Conservation (phyloP, 352 stramenopile species). For the Phytophthora citrophthora region DNA sequence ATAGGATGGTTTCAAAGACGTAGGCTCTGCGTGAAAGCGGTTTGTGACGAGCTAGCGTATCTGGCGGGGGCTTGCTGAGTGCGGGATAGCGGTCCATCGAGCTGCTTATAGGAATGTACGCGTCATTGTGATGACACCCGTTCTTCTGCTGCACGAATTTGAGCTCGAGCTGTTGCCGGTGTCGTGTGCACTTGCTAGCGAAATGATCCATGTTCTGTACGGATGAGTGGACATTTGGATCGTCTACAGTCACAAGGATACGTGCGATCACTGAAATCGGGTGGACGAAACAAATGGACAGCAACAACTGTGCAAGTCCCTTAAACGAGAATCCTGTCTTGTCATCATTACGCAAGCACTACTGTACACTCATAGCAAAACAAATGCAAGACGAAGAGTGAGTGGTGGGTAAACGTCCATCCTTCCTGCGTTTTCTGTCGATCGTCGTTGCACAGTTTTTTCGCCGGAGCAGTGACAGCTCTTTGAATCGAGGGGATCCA, state of each 20-base stretch:
- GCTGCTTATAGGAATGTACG: neutral
- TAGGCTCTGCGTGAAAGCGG: too few species aligned
- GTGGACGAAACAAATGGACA: neutral
- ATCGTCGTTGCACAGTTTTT: neutral
- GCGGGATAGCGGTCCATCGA: too few species aligned
- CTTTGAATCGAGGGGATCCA: conserved; percentile 3
- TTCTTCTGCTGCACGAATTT: too few species aligned
- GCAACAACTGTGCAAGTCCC: neutral
- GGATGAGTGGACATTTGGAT: neutral
- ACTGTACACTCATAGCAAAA: neutral
- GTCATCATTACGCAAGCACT: neutral
- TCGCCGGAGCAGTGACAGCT: neutral
- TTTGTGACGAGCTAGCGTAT: too few species aligned
- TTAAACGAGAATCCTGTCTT: neutral
- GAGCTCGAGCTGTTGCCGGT: too few species aligned
- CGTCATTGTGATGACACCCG: neutral
- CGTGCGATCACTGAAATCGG: neutral
- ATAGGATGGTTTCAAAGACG: too few species aligned
- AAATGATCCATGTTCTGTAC: neutral
- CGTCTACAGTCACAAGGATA: neutral
- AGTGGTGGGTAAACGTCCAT: neutral
- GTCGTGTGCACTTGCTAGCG: neutral
- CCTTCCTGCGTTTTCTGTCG: neutral
- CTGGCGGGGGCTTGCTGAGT: neutral
- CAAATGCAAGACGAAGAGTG: neutral